Conservation (phyloP, 2,329 filamentous ascomycete genomes). For the Ophiostoma quercus region DNA sequence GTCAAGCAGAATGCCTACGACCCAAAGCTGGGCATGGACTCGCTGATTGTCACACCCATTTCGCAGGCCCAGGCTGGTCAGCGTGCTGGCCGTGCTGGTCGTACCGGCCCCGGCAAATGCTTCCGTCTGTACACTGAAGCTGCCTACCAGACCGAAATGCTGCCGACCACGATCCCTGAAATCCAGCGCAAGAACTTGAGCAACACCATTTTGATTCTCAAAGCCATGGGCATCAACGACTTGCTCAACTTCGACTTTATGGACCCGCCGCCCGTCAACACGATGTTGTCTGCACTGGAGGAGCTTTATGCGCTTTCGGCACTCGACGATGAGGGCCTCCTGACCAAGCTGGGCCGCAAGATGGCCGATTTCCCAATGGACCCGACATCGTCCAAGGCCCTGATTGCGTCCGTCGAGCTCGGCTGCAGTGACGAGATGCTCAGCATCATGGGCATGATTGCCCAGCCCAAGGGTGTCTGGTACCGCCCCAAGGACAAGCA, state of each 20-base stretch:
- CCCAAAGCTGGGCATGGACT: constrained; percentile 96
- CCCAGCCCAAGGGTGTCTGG: constrained; percentile 71
- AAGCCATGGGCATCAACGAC: constrained; percentile 99
- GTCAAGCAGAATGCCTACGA: constrained; percentile 98
- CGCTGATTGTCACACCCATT: constrained; percentile 89
- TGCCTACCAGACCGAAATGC: constrained; percentile 93
- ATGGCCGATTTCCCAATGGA: constrained; percentile 99
- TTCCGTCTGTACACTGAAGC: constrained; percentile 94
- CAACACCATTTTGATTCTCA: constrained; percentile 92
- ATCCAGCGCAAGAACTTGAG: constrained; percentile 93
- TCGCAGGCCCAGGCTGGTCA: constrained; percentile 96
- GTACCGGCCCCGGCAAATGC: constrained; percentile 93
- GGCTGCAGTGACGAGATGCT: constrained; percentile 91
- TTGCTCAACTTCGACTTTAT: constrained; percentile 97
- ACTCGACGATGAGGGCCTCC: constrained; percentile 87
- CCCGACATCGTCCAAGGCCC: constrained; percentile 79
- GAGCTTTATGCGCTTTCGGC: constrained; percentile 89
- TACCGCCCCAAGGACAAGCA: constrained; percentile 98
- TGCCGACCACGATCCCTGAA: constrained; percentile 91
- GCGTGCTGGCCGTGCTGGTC: constrained; percentile 82
- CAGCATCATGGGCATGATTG: constrained; percentile 91
- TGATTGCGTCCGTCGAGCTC: constrained; percentile 77
- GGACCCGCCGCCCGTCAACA: constrained; percentile 96
- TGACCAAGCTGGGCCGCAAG: constrained; percentile 86
- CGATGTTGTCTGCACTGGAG: constrained; percentile 92